Base-by-base conservation (phyloP, 352 stramenopile genomes). In the Peronospora tabacina region DNA sequence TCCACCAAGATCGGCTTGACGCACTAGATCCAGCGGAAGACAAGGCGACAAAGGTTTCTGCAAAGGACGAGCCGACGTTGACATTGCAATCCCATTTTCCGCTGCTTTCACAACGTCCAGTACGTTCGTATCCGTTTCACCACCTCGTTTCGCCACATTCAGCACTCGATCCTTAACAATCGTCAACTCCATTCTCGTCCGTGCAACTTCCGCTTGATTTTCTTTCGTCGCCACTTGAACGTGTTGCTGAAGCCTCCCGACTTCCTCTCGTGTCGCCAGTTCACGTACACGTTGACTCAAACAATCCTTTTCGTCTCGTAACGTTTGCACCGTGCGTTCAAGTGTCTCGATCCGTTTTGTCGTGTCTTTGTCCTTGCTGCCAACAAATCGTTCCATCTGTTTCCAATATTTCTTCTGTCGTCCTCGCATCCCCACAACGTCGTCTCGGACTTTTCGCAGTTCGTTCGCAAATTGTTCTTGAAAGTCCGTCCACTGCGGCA, bases 401-500 rank as follows among this genome's bases (percentile, higher is more conserved):
- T 55, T 34, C 16, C 67, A 19, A 15, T 58, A 43, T 10, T 54
- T 52, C 40, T 79, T 44, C 45, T 80, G 65, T 2, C 22, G 42
- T 2, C 58, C 22, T 2, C 72, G 16, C 7, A 45, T 38, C 6
- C 29, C 36, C 0, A 49, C 44, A 6, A 65, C 49, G 6, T 75
- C 70, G 10, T 71, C 52, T 36, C 49, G 58, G 4, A 62, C 35
- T 45, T 61, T 64, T 0, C 20, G 19, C 5, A 82, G 41, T 16
- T 82, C 72, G 9, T 49, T 55, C 10, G 82, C 75, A 15, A 69
- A 75, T 10, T 71, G 62, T 47, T 86, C 75, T 33, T 86, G 69
- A 0, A 83, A 46, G 6, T 59, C 42, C 5, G 70, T 62, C 9
- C 83, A 52, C 46, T 82, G 72, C 41, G 65, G 58, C 67, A 82